Base-by-base conservation (phyloP, 225 moss, liverwort and hornwort species). In the Bryoerythrophyllum caledonicum region DNA sequence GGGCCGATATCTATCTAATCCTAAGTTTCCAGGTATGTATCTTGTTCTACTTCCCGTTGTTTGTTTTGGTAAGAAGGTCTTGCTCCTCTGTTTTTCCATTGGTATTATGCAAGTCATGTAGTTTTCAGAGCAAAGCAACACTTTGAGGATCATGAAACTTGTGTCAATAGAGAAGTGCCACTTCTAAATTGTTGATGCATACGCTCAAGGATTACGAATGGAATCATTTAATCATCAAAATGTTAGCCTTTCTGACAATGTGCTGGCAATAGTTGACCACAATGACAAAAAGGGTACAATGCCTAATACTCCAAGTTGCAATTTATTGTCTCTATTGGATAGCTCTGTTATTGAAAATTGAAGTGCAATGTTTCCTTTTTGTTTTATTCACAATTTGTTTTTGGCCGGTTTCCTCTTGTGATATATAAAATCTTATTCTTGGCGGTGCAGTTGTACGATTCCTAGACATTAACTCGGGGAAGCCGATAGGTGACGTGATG, bases 141-240 rank as follows among this genome's bases (percentile, higher is more conserved):
- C 25, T 68, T 4, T 34, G 4, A 57, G 2, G 4, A 25, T 72
- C 20, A 20, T 51, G 6, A 2, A n/a, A 24, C 1, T 0, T 60
- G 3, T 40, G 2, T 14, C 10, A 1, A 43, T 1, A 51, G 0
- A 41, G 30, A 17, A 30, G 24, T 10, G 17, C 13, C 15, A 17
- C 63, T 40, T n/a, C n/a, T n/a, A n/a, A 70, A 15, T 28, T 69
- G 10, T 34, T 25, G 19, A 43, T 38, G 34, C 19, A 14, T 20
- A 10, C 46, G 55, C 1, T 70, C 49, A 63, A 97, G 96, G 94
- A 19, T 67, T 94, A 67, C 70, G 68, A 56, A 40, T 51, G 2
- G 92, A 94, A 78, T 82, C 89, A 35, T 68, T 91, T 8, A 97
- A 94, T 79, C 87, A 97, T 74, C 88, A 90, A 67, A 92, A 89